Evolutionary conservation across 768 basidiomycete genomes (phyloP), one percentile per base, ranked within the genome.

Genomic region (Amylocystis lapponica): DNA sequence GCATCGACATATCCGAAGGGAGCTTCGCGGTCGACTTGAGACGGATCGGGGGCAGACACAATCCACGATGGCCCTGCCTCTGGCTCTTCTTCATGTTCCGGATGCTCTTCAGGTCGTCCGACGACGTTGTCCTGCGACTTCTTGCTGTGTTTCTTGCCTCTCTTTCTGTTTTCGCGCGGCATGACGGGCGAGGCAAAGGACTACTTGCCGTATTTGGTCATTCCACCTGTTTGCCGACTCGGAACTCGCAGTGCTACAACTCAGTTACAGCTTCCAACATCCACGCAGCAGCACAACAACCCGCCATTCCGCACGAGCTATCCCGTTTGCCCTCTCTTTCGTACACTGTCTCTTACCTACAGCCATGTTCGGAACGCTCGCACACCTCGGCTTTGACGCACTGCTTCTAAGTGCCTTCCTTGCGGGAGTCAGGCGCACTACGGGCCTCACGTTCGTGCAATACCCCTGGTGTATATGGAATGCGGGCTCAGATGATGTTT

Each of bases 1-100:
- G 78, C 75, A 51, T 95, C 92, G 7, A 95, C 80, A 47, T 81
- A 85, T 45, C 92, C 94, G 60, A 93, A 96, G 2, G 93, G 92
- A 33, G 86, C 85, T 47, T 89, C 87, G 13, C 59, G 58, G 55
- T 81, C 71, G 41, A 64, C 42, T 39, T 73, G 70, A 29, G 52
- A 47, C n/a, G 59, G 43, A 25, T 61, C 54, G 26, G 60, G 63
- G 14, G 69, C 59, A 36, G 74, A 57, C 9, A 78, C 67, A 39
- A 88, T 86, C 86, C 86, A 89, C 4, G 85, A 81, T 13, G 86
- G 86, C 43, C 70, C 75, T 38, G 65, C 67, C 27, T 60, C 26
- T 16, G 44, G 22, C 41, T 51, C 46, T 41, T 35, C 14, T 43
- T 49, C 10, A n/a, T 51, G 25, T 39, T 43, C 25, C 39, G 47